Conservation (phyloP, 306 rosid genomes). For the Phaseolus lunatus region DNA sequence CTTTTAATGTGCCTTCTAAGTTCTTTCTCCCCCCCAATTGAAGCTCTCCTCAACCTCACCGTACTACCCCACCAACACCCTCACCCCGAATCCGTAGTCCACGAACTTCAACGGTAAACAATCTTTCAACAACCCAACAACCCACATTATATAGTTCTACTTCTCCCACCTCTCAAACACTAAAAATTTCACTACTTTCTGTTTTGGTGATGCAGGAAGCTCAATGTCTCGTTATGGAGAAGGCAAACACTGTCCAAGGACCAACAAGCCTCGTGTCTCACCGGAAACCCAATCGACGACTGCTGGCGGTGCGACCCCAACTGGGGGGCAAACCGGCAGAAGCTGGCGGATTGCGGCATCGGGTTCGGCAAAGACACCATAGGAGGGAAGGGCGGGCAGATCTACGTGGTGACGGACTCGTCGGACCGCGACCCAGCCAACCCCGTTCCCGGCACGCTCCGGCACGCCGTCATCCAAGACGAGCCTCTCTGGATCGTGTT, state of each 20-base stretch:
- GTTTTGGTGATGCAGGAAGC: slow-evolving; percentile 56
- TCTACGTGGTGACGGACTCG: slow-evolving; percentile 88
- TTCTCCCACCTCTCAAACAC: not conserved
- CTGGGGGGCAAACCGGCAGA: slow-evolving; percentile 76
- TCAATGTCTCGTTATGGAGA: slow-evolving; percentile 67
- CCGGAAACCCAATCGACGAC: slow-evolving; percentile 93
- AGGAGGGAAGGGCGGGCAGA: slow-evolving; percentile 95
- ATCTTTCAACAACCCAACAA: not conserved
- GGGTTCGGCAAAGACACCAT: slow-evolving; percentile 84
- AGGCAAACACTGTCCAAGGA: slow-evolving; percentile 59
- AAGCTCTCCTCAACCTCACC: slow-evolving; percentile 68
- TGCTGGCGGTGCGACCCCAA: slow-evolving; percentile 86
- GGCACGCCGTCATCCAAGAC: slow-evolving; percentile 90
- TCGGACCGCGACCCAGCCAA: slow-evolving; percentile 77
- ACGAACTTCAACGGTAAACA: slow-evolving; percentile 75
- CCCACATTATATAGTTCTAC: not conserved
- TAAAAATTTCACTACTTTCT: not conserved
- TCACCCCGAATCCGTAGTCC: slow-evolving; percentile 81
- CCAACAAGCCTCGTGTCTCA: slow-evolving; percentile 59
- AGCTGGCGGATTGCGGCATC: slow-evolving; percentile 86
- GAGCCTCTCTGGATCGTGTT: slow-evolving; percentile 92
- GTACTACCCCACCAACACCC: slow-evolving; percentile 78
- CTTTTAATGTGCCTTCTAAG: slow-evolving; percentile 66
- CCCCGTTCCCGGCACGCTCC: slow-evolving; percentile 92
- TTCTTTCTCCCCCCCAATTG: slow-evolving; percentile 51